Conservation (phyloP, 352 stramenopile genomes). For the Pythium folliculosum region DNA sequence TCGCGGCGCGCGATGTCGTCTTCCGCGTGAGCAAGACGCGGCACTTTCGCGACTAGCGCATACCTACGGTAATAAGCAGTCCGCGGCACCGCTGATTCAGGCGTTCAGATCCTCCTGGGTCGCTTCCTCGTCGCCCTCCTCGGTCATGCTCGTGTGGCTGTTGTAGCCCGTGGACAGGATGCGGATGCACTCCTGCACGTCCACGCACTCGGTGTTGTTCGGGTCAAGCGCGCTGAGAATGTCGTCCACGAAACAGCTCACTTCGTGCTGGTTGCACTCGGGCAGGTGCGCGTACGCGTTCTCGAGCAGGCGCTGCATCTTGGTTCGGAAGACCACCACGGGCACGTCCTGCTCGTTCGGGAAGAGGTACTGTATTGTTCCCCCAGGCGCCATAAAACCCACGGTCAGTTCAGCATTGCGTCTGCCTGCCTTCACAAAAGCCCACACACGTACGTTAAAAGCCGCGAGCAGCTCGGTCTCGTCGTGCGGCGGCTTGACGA, state of each 20-base stretch:
- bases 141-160: constrained; percentile 17
- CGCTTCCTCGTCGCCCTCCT: not conserved
- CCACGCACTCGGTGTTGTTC: constrained; percentile 73
- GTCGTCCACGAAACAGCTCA: constrained; percentile 72
- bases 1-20: constrained; percentile 45
- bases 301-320: constrained; percentile 69
- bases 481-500: constrained; percentile 56
- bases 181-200: constrained; percentile 69
- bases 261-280: constrained; percentile 69
- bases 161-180: constrained; percentile 59
- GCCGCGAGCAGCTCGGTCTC: constrained; percentile 50
- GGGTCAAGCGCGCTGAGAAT: constrained; percentile 66
- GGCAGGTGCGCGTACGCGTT: constrained; percentile 62
- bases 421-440: too few relatives aligned
- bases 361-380: constrained; percentile 44
- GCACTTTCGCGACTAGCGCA: constrained; percentile 59
- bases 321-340: constrained; percentile 63
- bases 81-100: not conserved
- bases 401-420: too few relatives aligned
- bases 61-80: too few relatives aligned
- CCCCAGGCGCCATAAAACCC: too few relatives aligned
- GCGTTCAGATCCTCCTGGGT: not conserved
- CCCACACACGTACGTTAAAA: constrained; percentile 45
- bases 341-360: constrained; percentile 63
- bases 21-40: constrained; percentile 63